Conservation (phyloP, 1,284 basidiomycete species). For the Boletus hoseneyae region DNA sequence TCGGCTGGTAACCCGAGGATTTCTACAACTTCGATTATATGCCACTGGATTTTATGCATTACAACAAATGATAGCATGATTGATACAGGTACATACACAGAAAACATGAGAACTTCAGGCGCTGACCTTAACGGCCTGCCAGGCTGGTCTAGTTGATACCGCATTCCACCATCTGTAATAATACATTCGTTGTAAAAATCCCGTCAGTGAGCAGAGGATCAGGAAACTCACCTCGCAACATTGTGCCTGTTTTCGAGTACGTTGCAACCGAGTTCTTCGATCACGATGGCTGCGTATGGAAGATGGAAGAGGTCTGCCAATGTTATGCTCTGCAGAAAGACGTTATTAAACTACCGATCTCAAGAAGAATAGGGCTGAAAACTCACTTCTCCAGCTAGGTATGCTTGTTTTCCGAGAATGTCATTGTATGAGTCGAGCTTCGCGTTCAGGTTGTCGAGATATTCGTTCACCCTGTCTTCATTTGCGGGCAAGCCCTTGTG, state of each 20-base stretch:
- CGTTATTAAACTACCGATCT: not conserved
- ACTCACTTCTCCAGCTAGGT: constrained; percentile 32
- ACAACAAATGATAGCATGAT: not conserved
- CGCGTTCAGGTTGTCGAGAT: constrained; percentile 23
- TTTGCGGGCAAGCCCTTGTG: constrained; percentile 25
- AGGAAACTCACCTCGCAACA: constrained; percentile 25
- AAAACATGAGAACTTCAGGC: constrained; percentile 13
- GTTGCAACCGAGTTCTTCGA: constrained; percentile 26
- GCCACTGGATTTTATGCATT: not conserved
- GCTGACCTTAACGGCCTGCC: constrained; percentile 36
- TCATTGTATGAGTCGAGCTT: constrained; percentile 32
- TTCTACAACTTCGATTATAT: not conserved
- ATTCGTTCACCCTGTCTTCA: constrained; percentile 28
- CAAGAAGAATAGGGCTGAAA: not conserved
- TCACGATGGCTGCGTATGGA: constrained; percentile 40
- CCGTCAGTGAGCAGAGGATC: not conserved
- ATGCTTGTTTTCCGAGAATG: constrained; percentile 29
- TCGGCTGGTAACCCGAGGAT: too few relatives aligned
- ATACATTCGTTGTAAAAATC: not conserved
- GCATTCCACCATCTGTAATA: constrained; percentile 38
- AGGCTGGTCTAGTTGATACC: constrained; percentile 35
- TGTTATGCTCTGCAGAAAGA: constrained; percentile 38
- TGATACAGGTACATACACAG: constrained; percentile 1
- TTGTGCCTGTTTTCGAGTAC: constrained; percentile 26
- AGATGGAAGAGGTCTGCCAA: constrained; percentile 60